Evolutionary conservation across 345 rosid genomes (phyloP).

Genomic region (Schrenkiella parvula): DNA sequence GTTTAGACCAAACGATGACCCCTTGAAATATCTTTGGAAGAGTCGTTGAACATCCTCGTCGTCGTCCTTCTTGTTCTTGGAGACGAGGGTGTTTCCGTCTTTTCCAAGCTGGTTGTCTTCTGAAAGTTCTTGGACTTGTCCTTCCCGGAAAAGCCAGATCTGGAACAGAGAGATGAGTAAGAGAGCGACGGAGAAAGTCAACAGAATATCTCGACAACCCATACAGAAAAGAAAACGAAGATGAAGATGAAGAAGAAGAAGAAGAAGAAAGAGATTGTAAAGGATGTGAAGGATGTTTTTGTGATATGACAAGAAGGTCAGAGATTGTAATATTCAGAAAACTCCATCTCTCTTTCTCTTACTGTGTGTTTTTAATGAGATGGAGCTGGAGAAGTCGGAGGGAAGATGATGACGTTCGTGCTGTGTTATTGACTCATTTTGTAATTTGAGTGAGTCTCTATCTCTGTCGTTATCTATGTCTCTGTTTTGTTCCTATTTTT

Average conservation of each 20-base stretch:
- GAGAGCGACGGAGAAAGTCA: slow-evolving; percentile 24
- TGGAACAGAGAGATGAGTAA: slow-evolving; percentile 26
- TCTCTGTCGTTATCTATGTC: slow-evolving; percentile 22
- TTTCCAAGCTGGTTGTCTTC: slow-evolving; percentile 9
- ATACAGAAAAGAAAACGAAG: not conserved
- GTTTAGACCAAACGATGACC: slow-evolving; percentile 38
- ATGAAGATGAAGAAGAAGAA: not conserved
- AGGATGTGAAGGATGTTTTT: not conserved
- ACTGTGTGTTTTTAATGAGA: not conserved
- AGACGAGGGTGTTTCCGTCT: not conserved
- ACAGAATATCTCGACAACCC: slow-evolving; percentile 29
- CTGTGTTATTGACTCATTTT: slow-evolving; percentile 22
- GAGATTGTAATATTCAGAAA: slow-evolving; percentile 10
- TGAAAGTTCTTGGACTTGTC: slow-evolving; percentile 13
- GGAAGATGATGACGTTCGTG: slow-evolving; percentile 17
- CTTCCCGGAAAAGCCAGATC: slow-evolving; percentile 29
- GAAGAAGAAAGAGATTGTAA: not conserved
- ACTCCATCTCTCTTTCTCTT: slow-evolving; percentile 1
- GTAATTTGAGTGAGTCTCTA: slow-evolving; percentile 13
- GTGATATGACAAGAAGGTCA: slow-evolving; percentile 23
- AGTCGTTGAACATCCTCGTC: slow-evolving; percentile 31
- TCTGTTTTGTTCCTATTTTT: slow-evolving; percentile 1
- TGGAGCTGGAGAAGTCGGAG: slow-evolving; percentile 15
- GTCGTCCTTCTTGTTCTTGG: slow-evolving; percentile 12
- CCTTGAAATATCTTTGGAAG: slow-evolving; percentile 28